Percentiles rank a stretch among this genome's conserved stretches.
Evolutionary conservation across 2,329 filamentous ascomycete genomes (phyloP).

Genomic region (Sclerotinia sclerotiorum): DNA sequence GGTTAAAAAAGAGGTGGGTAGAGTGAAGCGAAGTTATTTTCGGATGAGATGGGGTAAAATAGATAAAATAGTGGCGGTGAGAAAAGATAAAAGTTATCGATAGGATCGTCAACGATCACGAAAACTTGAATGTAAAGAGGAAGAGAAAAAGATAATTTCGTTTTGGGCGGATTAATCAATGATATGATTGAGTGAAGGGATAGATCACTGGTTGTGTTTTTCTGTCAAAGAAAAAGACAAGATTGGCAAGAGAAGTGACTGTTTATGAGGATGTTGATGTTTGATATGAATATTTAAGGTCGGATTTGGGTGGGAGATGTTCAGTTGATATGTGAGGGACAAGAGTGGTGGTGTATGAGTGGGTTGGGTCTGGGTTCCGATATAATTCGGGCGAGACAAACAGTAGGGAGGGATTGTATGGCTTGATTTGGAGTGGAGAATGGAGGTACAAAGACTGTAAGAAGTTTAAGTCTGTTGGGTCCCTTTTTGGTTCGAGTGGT

Average conservation of each 20-base stretch:
- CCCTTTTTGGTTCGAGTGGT: conserved; percentile 18
- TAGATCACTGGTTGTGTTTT: conserved; percentile 15
- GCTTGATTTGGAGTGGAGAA: conserved; percentile 21
- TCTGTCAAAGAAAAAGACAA: conserved; percentile 21
- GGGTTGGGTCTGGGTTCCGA: conserved; percentile 20
- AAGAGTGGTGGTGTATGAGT: conserved; percentile 20
- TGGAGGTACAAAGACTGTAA: conserved; percentile 22
- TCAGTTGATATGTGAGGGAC: conserved; percentile 25
- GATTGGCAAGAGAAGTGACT: conserved; percentile 11
- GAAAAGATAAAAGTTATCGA: conserved; percentile 27
- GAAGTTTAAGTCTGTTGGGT: conserved; percentile 20
- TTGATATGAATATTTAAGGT: conserved; percentile 17
- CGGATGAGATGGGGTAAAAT: conserved; percentile 22
- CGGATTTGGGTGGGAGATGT: conserved; percentile 15
- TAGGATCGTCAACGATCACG: conserved; percentile 24
- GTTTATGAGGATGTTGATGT: conserved; percentile 19
- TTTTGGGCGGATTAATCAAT: conserved; percentile 24
- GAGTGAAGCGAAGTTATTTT: conserved; percentile 33
- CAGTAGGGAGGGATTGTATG: conserved; percentile 18
- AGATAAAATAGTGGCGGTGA: conserved; percentile 29
- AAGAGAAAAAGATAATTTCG: conserved; percentile 24
- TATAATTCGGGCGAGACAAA: conserved; percentile 23
- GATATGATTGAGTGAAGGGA: conserved; percentile 10
- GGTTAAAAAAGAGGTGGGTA: conserved; percentile 22
- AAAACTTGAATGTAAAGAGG: conserved; percentile 30